phyloP scores from a whole-genome alignment of 2,329 filamentous ascomycete species.

The Juglanconis sp. region DNA sequence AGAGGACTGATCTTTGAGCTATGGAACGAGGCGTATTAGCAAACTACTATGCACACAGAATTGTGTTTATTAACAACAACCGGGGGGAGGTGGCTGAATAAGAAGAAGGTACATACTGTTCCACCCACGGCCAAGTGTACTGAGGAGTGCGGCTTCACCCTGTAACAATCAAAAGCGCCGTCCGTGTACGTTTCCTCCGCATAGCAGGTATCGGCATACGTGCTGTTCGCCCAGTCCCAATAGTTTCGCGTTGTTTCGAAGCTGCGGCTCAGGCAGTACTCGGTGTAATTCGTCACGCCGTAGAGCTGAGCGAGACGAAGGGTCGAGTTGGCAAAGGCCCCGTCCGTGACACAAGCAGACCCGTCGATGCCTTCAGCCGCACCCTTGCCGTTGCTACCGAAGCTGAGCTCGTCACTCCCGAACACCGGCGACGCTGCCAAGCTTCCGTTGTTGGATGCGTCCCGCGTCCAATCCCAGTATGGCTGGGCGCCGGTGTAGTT shows the following conservation, averaged over 20 bases:
- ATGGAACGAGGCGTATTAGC: not conserved
- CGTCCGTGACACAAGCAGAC: constrained; percentile 30
- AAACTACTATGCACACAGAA: not conserved
- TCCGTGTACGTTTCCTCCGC: constrained; percentile 13
- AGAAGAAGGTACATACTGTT: not conserved
- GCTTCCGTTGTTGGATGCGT: constrained; percentile 23
- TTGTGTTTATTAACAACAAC: not conserved
- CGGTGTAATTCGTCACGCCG: not conserved
- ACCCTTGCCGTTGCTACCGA: constrained; percentile 4
- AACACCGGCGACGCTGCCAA: constrained; percentile 28
- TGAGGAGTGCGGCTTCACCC: constrained; percentile 21
- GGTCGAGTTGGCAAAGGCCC: constrained; percentile 32
- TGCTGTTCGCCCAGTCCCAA: constrained; percentile 5
- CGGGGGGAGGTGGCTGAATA: not conserved
- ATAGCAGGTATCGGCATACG: constrained; percentile 2
- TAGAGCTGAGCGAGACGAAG: constrained; percentile 21
- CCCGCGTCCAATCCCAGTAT: constrained; percentile 35
- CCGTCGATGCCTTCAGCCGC: constrained; percentile 30
- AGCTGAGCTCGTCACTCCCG: constrained; percentile 20
- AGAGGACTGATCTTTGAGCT: constrained; percentile 20
- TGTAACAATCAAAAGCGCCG: constrained; percentile 23
- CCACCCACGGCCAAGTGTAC: constrained; percentile 24
- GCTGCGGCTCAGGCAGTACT: constrained; percentile 9
- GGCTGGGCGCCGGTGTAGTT: constrained; percentile 24
- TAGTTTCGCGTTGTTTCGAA: not conserved